phyloP scores from a whole-genome alignment of 140 eudicot species.

The Oenanthe javanica region DNA sequence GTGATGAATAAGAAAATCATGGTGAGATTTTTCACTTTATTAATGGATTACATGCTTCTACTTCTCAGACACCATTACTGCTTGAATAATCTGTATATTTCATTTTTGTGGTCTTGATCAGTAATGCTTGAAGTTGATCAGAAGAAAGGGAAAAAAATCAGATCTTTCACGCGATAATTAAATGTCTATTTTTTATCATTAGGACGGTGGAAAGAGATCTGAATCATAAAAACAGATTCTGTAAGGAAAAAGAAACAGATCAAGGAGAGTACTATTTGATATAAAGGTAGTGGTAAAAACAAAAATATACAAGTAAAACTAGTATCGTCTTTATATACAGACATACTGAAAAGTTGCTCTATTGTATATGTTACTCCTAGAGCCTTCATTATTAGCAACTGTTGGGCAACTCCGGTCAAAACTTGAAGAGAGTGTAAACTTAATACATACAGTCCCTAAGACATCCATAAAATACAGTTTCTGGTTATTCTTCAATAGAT shows the following conservation, averaged over 20 bases:
- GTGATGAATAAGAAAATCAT: conserved; percentile 16
- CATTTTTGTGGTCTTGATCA: neutral
- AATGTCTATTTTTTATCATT: neutral
- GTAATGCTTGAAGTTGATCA: neutral
- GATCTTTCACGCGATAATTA: neutral
- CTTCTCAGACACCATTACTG: neutral
- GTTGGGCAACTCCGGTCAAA: neutral
- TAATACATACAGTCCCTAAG: neutral
- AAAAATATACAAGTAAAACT: neutral
- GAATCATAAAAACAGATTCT: neutral
- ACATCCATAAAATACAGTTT: neutral
- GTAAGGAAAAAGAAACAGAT: neutral
- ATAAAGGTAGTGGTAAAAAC: neutral
- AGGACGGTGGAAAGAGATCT: neutral
- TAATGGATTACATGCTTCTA: neutral
- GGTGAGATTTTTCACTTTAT: conserved; percentile 17
- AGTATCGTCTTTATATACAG: neutral
- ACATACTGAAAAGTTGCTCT: neutral
- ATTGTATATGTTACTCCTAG: neutral
- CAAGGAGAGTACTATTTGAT: neutral
- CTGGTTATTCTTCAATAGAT: neutral
- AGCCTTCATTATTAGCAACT: neutral
- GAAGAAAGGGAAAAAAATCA: neutral
- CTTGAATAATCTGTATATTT: neutral
- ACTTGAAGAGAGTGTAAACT: neutral